These are phyloP conservation scores for Hypoxylon cercidicola DNA, from an alignment of 495 filamentous ascomycete genomes.

Conservation along the genomic window DNA sequence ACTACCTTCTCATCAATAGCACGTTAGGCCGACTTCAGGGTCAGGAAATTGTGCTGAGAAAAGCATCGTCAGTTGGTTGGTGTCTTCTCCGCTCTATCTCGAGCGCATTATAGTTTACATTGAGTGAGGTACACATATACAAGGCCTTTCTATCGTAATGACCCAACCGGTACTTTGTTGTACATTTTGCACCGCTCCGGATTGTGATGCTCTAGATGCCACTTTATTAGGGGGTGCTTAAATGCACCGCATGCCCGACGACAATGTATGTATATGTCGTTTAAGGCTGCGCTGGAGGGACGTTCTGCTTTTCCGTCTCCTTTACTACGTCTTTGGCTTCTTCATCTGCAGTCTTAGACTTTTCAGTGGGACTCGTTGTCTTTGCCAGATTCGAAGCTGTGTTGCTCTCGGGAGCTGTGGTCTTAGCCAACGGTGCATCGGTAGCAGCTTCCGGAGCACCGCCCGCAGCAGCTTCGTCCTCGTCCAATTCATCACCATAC, in stretches of 20 bases:
- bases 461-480: slow-evolving; percentile 72
- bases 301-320: slow-evolving; percentile 26
- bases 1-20: too few relatives aligned
- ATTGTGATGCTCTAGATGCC: neutral
- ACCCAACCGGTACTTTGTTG: slow-evolving; percentile 12
- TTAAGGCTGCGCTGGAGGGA: slow-evolving; percentile 23
- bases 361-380: slow-evolving; percentile 1
- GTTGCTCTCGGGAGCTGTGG: slow-evolving; percentile 10
- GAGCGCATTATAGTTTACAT: slow-evolving; percentile 26
- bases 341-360: slow-evolving; percentile 11
- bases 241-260: neutral
- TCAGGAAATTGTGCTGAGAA: too few relatives aligned
- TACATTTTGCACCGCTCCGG: slow-evolving; percentile 4
- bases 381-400: slow-evolving; percentile 6
- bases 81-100: slow-evolving; percentile 28
- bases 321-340: slow-evolving; percentile 15
- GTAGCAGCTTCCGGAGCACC: slow-evolving; percentile 24
- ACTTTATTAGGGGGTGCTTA: slow-evolving; percentile 4
- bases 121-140: slow-evolving; percentile 7
- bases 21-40: too few relatives aligned
- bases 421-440: slow-evolving; percentile 10
- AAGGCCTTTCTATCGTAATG: slow-evolving; percentile 9
- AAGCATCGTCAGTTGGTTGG: slow-evolving; percentile 9
- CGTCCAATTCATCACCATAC: slow-evolving; percentile 89
- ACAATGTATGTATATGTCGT: neutral